phyloP scores from a whole-genome alignment of 306 rosid species.

The Cucumis cinereus region DNA sequence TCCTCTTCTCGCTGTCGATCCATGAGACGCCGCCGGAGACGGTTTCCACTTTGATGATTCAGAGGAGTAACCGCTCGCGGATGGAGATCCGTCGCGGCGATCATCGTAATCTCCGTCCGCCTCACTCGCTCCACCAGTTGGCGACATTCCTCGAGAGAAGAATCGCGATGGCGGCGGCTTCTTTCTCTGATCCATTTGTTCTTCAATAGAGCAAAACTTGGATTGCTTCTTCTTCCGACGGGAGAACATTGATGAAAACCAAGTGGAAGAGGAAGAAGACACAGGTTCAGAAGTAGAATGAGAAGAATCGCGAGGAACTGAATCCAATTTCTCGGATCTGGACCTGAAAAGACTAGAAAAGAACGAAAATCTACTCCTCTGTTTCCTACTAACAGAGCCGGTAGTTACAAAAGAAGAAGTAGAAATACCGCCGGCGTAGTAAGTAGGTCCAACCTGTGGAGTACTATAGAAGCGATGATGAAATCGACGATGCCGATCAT shows the following conservation, averaged over 20 bases:
- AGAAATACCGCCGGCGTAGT: neutral
- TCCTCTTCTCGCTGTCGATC: conserved; percentile 35
- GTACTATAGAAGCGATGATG: conserved; percentile 51
- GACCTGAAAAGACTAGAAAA: conserved; percentile 22
- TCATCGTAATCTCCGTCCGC: conserved; percentile 21
- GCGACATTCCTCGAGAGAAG: conserved; percentile 83
- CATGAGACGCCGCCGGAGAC: conserved; percentile 33
- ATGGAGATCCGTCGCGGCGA: conserved; percentile 30
- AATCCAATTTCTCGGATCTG: conserved; percentile 35
- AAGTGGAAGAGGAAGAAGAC: conserved; percentile 49
- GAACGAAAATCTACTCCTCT: conserved; percentile 31
- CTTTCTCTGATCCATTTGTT: conserved; percentile 1
- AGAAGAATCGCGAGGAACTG: conserved; percentile 19
- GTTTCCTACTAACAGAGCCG: conserved; percentile 32
- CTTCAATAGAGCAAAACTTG: conserved; percentile 9
- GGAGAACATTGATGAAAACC: conserved; percentile 51
- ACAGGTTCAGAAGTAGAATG: conserved; percentile 16
- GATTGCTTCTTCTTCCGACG: conserved; percentile 23
- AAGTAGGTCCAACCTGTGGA: conserved; percentile 70
- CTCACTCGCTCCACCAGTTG: conserved; percentile 26
- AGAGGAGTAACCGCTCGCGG: conserved; percentile 43
- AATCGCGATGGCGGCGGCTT: conserved; percentile 13
- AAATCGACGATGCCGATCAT: conserved; percentile 6
- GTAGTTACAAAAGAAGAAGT: conserved; percentile 4
- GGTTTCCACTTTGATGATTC: conserved; percentile 52